These are phyloP conservation scores for Cladobotryum mycophilum DNA, from an alignment of 2,329 filamentous ascomycete species.

Conservation along the genomic window DNA sequence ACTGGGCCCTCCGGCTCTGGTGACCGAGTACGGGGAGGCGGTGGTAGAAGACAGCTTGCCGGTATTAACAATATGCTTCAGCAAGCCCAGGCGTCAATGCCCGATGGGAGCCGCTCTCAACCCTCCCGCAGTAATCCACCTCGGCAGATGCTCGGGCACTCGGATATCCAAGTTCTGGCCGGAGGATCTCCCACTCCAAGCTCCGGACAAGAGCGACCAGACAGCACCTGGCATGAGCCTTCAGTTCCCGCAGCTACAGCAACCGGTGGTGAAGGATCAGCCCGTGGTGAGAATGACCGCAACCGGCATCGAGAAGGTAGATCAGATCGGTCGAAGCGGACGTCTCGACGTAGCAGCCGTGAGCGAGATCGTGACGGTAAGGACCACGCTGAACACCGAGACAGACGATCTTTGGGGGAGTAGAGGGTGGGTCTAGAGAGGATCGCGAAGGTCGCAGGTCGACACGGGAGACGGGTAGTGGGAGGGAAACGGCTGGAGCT, in stretches of 20 bases:
- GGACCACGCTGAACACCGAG: constrained; percentile 39
- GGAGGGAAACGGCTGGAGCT: constrained; percentile 24
- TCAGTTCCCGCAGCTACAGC: constrained; percentile 19
- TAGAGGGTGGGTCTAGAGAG: constrained; percentile 24
- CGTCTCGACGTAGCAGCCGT: constrained; percentile 44
- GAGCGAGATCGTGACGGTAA: constrained; percentile 44
- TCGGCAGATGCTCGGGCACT: constrained; percentile 41
- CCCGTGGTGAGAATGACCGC: constrained; percentile 35
- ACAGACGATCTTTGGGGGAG: constrained; percentile 33
- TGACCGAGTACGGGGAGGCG: constrained; percentile 31
- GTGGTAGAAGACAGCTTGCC: constrained; percentile 48
- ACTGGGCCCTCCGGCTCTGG: constrained; percentile 29
- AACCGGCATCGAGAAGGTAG: constrained; percentile 38
- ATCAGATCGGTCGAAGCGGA: constrained; percentile 33
- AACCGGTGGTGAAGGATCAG: constrained; percentile 26
- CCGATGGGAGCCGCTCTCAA: constrained; percentile 29
- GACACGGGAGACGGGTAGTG: constrained; percentile 18
- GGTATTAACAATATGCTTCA: constrained; percentile 55
- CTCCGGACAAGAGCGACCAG: constrained; percentile 42
- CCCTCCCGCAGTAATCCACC: constrained; percentile 29
- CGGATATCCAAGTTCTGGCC: constrained; percentile 51
- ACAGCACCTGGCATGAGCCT: constrained; percentile 35
- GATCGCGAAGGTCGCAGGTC: constrained; percentile 30
- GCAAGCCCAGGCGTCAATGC: constrained; percentile 41
- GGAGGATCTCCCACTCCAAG: constrained; percentile 47